Base-by-base conservation (phyloP, 768 basidiomycete genomes). In the Infundibulicybe gibba region DNA sequence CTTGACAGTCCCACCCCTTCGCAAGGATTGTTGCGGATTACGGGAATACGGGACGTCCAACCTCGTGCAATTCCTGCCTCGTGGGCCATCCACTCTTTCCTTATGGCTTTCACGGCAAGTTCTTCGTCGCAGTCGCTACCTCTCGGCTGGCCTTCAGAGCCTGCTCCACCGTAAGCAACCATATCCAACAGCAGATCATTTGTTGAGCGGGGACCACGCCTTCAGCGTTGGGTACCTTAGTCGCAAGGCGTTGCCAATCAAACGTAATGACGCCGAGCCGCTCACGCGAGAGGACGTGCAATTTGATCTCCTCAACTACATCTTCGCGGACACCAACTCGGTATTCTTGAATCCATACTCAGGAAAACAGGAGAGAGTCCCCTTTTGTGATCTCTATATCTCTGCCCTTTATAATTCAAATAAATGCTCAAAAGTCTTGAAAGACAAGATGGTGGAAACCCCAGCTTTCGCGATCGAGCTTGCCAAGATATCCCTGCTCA, bases 351-450 rank as follows among this genome's bases (percentile, higher is more conserved):
- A 78, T 56, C 81, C 85, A 50, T 67, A 54, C 43, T 74, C 76
- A 31, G 73, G 71, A 48, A 71, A 71, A 43, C 58, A 70, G 20
- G 57, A 66, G 32, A 80, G 76, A 63, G 73, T 89, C 63, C 81
- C 82, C 56, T 94, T 95, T 61, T 77, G 79, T 57, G 85, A 91
- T 61, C 77, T 94, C 51, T 95, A 93, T 62, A 78, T 90, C 52
- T 84, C 87, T 55, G 83, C 90, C 8, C 64, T 93, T 52, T 85
- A 84, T 66, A 80, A 83, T 63, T 91, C 87, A 32, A 79, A 70
- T 62, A 90, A 86, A 71, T 91, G 86, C 62, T 92, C 90, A 54
- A 90, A 90, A 67, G 85, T 88, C 35, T 76, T 93, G 63, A 86
- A 88, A 64, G 86, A 89, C 61, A 92, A 92, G 66, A 89, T 94